Evolutionary conservation across 2,329 filamentous ascomycete species (phyloP), one percentile per base, ranked within the genome.

Genomic region (Apiospora sp.): DNA sequence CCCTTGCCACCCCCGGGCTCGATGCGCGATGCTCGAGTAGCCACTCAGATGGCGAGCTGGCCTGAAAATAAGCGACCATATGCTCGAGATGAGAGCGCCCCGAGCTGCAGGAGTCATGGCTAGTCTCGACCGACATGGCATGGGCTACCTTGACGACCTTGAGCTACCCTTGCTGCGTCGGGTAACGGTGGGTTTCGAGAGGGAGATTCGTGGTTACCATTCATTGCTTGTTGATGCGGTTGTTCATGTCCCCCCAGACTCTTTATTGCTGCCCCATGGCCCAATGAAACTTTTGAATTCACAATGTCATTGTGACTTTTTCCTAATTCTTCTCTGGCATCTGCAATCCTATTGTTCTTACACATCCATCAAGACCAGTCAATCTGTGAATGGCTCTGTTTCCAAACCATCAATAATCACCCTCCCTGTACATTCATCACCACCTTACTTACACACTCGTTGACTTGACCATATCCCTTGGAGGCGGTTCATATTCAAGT

Each of bases 41-140:
- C 76, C 78, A 79, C 71, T 79, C 75, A 80, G 67, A 67, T 48
- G 13, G 75, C 74, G 73, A 75, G n/a, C 43, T 58, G 51, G 3
- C 12, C 16, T 69, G 69, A 34, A 34, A 34, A 27, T 70, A 73
- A 68, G 72, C 72, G 72, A 71, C 72, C 30, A 67, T 71, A 37
- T 75, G 74, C 71, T 69, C 71, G 70, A 73, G 54, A 72, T 58
- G 64, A 68, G 69, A 34, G 37, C 58, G 71, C 68, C 67, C 72
- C 61, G 24, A 69, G 67, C 44, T 37, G 51, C 64, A 67, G 43
- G 64, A 67, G 24, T 67, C 64, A 27, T 43, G 64, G 37, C 10
- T 67, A 41, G 58, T 64, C 64, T 61, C 54, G 22, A 22, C 16
- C 13, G 54, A 37, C 30, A 61, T 61, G 54, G 16, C 30, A 30